Percentiles rank a stretch among this genome's conserved stretches.
phyloP scores from a whole-genome alignment of 805 yeast species.

The Saccharomyces mikatae region DNA sequence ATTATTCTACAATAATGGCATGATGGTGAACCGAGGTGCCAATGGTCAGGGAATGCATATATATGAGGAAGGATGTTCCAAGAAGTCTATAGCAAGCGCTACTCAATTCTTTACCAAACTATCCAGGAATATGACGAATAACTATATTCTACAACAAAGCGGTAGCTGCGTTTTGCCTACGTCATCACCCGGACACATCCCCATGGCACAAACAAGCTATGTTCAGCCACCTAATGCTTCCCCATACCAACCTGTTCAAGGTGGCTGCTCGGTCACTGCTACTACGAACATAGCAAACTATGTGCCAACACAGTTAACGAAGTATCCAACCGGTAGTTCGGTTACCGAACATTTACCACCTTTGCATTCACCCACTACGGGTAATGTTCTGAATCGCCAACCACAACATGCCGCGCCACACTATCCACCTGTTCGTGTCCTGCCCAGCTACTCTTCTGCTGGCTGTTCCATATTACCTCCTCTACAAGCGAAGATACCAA shows the following conservation, averaged over 20 bases:
- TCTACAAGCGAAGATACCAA: neutral
- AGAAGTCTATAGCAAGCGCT: conserved; percentile 9
- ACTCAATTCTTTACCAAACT: conserved; percentile 19
- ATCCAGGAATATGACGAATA: conserved; percentile 14
- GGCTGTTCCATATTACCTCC: neutral
- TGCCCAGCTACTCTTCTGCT: neutral
- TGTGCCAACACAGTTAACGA: neutral
- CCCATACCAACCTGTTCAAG: neutral
- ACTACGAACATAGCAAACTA: neutral
- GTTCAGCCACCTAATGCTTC: neutral
- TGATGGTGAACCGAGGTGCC: conserved; percentile 1
- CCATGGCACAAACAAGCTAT: neutral
- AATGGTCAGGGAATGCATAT: neutral
- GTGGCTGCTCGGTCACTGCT: neutral
- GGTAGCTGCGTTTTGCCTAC: neutral
- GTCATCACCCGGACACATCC: neutral
- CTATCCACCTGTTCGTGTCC: neutral
- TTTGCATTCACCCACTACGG: neutral
- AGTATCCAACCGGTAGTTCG: neutral
- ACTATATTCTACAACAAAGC: neutral
- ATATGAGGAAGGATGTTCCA: neutral
- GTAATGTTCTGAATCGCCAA: neutral
- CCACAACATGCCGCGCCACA: neutral
- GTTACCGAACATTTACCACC: neutral
- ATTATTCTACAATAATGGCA: conserved; percentile 6